These are phyloP conservation scores for Malus fusca DNA, from an alignment of 306 rosid genomes.

Conservation along the genomic window DNA sequence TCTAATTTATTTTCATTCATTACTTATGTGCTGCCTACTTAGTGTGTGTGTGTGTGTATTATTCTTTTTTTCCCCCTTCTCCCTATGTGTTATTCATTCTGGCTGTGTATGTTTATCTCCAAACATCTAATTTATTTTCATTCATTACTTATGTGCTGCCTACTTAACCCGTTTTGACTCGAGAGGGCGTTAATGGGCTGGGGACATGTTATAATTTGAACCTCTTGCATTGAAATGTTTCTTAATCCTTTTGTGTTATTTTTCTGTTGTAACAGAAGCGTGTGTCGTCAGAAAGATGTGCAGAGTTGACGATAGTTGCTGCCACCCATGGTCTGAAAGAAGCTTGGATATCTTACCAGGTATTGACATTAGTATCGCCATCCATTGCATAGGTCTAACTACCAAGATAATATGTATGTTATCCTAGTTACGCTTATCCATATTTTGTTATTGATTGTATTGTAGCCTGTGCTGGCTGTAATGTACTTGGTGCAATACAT, in stretches of 20 bases:
- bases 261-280: slow-evolving; percentile 52
- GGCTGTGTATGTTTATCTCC: too few species aligned
- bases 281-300: slow-evolving; percentile 76
- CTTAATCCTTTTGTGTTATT: slow-evolving; percentile 1
- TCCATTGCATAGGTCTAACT: not conserved
- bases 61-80: too few species aligned
- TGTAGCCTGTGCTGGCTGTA: slow-evolving; percentile 82
- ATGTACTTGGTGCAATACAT: slow-evolving; percentile 89
- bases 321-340: slow-evolving; percentile 82
- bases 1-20: not conserved
- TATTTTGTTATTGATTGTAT: slow-evolving; percentile 8
- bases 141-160: not conserved
- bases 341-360: slow-evolving; percentile 97
- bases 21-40: slow-evolving; percentile 5
- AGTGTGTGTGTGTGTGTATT: not conserved
- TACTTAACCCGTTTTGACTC: not conserved
- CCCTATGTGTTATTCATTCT: too few species aligned
- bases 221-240: slow-evolving; percentile 1
- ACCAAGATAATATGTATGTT: not conserved
- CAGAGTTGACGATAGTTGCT: slow-evolving; percentile 84
- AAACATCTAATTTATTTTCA: not conserved
- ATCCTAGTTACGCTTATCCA: not conserved
- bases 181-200: not conserved
- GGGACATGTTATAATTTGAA: slow-evolving; percentile 1
- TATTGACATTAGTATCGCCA: slow-evolving; percentile 15